Evolutionary conservation across 73 alveolate genomes (phyloP).

Genomic region (Paramecium primaurelia): DNA sequence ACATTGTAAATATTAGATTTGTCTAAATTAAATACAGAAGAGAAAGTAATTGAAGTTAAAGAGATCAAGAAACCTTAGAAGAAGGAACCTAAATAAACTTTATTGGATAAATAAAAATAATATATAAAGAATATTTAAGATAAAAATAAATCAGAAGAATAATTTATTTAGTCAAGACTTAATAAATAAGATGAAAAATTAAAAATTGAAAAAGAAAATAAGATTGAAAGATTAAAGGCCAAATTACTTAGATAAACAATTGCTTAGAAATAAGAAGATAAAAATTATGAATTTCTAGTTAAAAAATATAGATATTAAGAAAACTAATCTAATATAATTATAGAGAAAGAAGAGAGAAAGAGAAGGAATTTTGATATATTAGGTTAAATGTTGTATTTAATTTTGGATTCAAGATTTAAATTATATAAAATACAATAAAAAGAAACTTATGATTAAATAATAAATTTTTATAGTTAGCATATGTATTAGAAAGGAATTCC

Average conservation of each 20-base stretch:
- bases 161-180: background rate
- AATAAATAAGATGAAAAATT: background rate
- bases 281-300: background rate
- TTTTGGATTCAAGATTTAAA: background rate
- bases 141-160: background rate
- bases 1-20: background rate
- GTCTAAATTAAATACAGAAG: background rate
- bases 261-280: background rate
- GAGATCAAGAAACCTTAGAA: background rate
- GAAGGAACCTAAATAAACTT: background rate
- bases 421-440: background rate
- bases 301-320: background rate
- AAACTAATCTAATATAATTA: background rate
- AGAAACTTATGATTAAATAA: background rate
- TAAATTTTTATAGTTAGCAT: background rate
- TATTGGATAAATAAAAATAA: background rate
- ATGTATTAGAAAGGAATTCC: background rate
- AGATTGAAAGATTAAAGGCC: background rate
- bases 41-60: background rate
- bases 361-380: background rate
- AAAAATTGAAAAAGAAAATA: background rate
- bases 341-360: background rate
- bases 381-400: background rate
- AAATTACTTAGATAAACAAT: background rate
- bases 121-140: background rate